Percentiles rank a stretch among this genome's conserved stretches.
Conservation (phyloP, 495 filamentous ascomycete genomes). For the Cercophora scortea region DNA sequence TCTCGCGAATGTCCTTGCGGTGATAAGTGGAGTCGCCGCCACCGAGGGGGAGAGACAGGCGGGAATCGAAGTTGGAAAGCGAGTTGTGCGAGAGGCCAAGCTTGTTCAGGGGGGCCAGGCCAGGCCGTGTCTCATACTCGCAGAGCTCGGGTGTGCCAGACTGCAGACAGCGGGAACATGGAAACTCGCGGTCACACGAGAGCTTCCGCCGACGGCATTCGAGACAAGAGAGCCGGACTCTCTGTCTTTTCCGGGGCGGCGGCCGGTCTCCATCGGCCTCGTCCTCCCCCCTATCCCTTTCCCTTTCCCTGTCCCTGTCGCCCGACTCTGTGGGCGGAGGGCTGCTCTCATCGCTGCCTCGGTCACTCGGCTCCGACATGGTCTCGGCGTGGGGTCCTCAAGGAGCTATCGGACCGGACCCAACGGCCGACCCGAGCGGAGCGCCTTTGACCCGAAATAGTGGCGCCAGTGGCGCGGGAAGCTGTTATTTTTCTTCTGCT, state of each 20-base stretch:
- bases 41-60: slow-evolving; percentile 23
- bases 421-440: too few species aligned
- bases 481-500: too few species aligned
- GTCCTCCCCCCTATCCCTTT: slow-evolving; percentile 8
- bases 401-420: too few species aligned
- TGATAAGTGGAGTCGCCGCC: slow-evolving; percentile 13
- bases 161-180: slow-evolving; percentile 44
- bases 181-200: slow-evolving; percentile 44
- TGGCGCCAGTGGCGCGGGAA: too few species aligned
- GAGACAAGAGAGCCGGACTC: slow-evolving; percentile 41
- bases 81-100: slow-evolving; percentile 24
- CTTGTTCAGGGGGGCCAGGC: slow-evolving; percentile 30
- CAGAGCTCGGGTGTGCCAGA: slow-evolving; percentile 42
- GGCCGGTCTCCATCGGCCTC: slow-evolving; percentile 20
- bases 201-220: slow-evolving; percentile 44
- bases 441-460: too few species aligned
- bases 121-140: slow-evolving; percentile 41
- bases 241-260: slow-evolving; percentile 39
- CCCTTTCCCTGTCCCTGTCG: slow-evolving; percentile 2
- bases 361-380: slow-evolving; percentile 23
- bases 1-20: slow-evolving; percentile 28
- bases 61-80: slow-evolving; percentile 24
- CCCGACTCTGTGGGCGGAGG: neutral
- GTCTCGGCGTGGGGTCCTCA: neutral
- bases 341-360: slow-evolving; percentile 6